Base-by-base conservation (phyloP, 2,329 filamentous ascomycete species). In the Fusarium neocosmosporiellum region DNA sequence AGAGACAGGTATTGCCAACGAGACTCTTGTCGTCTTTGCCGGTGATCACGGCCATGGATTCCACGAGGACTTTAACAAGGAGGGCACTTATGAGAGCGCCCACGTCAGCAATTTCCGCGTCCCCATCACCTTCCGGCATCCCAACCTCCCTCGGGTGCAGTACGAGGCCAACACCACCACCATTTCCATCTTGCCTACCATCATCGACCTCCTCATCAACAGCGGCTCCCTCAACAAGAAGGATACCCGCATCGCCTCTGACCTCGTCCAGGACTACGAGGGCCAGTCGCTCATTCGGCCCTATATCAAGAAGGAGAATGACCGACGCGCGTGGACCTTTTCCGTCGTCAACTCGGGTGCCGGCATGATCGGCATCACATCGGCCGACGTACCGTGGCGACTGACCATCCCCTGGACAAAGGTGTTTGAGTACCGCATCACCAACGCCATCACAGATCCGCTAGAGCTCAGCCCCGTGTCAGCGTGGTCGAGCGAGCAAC, bases 1-100 rank as follows among this genome's bases (percentile, higher is more conserved):
- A 3, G 77, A 81, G 18, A 66, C 76, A 14, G 80, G 76, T 4
- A 80, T 81, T 9, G 71, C 80, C 9, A 76, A 82, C 27, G 80
- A 82, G 67, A 82, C 81, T 2, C 75, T 82, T 0, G 72, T 81
- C 7, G 75, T 82, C 41, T 76, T 81, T 16, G 78, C 79, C 1
- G 81, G 81, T 7, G 81, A 82, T 54, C 81, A 82, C 29, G 81
- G 81, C 5, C 73, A 80, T 37, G 79, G 81, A 0, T 81, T 82
- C 65, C 77, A 79, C 10, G 81, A 82, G 20, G 80, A 81, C 31
- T 75, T 66, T 34, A 72, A 72, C 7, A 67, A 77, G 34, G 74
- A 80, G 24, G 73, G 80, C 1, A 82, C 81, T 4, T 81, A 81
- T 22, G 80, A 82, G 64, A 74, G 71, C 55, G 72, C 71, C 36